These are phyloP conservation scores for Gloeostereum incarnatum DNA, from an alignment of 768 basidiomycete species.

Conservation along the genomic window DNA sequence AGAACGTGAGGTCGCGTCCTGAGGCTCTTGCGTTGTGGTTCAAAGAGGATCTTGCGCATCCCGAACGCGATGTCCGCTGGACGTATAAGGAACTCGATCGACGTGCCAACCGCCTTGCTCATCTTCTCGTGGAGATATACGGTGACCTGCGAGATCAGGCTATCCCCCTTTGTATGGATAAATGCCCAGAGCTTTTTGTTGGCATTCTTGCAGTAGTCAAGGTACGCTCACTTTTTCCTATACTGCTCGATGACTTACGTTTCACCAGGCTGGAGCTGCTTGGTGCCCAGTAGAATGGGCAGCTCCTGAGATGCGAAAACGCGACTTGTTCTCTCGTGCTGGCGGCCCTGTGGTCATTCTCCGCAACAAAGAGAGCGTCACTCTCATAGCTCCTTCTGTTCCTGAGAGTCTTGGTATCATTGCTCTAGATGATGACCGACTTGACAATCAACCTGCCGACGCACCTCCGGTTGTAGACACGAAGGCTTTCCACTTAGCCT, in stretches of 20 bases:
- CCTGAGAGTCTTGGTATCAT: not conserved
- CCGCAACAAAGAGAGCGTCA: not conserved
- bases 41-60: slow-evolving; percentile 3
- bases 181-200: slow-evolving; percentile 5
- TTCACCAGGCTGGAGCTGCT: slow-evolving; percentile 3
- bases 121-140: slow-evolving; percentile 1
- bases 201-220: slow-evolving; percentile 5
- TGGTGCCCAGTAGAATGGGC: slow-evolving; percentile 5
- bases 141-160: slow-evolving; percentile 5
- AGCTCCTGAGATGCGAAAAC: slow-evolving; percentile 3
- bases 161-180: slow-evolving; percentile 7
- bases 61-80: slow-evolving; percentile 2
- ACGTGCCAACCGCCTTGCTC: slow-evolving; percentile 15
- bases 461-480: slow-evolving; percentile 1
- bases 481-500: not conserved
- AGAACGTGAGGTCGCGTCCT: not conserved
- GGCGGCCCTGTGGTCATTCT: slow-evolving; percentile 3
- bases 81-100: slow-evolving; percentile 16
- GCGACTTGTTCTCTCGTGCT: slow-evolving; percentile 2
- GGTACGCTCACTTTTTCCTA: too few relatives aligned
- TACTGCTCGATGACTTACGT: not conserved
- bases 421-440: slow-evolving; percentile 2
- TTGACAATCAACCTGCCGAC: not conserved
- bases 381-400: not conserved
- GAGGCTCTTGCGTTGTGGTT: slow-evolving; percentile 4